These are phyloP conservation scores for Cynara cardunculus DNA, from an alignment of 129 eudicot genomes.

Conservation along the genomic window DNA sequence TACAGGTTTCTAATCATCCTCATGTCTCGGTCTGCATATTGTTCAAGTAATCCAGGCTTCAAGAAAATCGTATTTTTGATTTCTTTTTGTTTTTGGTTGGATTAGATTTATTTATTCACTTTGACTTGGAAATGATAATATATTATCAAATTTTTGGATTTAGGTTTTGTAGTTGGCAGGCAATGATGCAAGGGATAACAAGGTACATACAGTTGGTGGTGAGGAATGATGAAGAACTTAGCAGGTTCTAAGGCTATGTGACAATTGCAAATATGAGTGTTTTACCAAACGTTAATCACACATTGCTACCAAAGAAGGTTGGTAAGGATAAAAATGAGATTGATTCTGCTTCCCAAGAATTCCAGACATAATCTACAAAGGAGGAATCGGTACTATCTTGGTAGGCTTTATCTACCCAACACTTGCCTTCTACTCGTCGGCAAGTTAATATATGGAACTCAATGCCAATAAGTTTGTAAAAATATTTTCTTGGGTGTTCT, in stretches of 20 bases:
- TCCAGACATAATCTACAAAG: slow-evolving; percentile 14
- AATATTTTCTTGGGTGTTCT: not conserved
- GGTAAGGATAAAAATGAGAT: slow-evolving; percentile 40
- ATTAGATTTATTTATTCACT: too few species aligned
- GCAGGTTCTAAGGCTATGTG: slow-evolving; percentile 59
- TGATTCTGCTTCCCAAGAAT: slow-evolving; percentile 70
- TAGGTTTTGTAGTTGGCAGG: slow-evolving; percentile 78
- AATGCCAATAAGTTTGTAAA: not conserved
- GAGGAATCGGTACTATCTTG: not conserved
- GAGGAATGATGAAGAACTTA: slow-evolving; percentile 75
- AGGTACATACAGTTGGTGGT: slow-evolving; percentile 76
- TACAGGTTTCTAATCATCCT: too few species aligned
- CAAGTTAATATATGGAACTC: not conserved
- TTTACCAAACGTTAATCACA: slow-evolving; percentile 51
- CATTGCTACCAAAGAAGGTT: slow-evolving; percentile 49
- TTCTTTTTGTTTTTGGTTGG: too few species aligned
- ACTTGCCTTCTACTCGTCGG: not conserved
- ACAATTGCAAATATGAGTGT: slow-evolving; percentile 80
- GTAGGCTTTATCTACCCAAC: not conserved
- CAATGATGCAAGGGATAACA: slow-evolving; percentile 80
- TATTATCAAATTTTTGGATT: not conserved
- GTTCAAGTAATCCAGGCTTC: too few species aligned
- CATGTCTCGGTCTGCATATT: too few species aligned
- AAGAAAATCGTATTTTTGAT: too few species aligned
- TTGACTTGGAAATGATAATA: too few species aligned